phyloP scores from a whole-genome alignment of 2,329 filamentous ascomycete species.

The Zymoseptoria tritici region DNA sequence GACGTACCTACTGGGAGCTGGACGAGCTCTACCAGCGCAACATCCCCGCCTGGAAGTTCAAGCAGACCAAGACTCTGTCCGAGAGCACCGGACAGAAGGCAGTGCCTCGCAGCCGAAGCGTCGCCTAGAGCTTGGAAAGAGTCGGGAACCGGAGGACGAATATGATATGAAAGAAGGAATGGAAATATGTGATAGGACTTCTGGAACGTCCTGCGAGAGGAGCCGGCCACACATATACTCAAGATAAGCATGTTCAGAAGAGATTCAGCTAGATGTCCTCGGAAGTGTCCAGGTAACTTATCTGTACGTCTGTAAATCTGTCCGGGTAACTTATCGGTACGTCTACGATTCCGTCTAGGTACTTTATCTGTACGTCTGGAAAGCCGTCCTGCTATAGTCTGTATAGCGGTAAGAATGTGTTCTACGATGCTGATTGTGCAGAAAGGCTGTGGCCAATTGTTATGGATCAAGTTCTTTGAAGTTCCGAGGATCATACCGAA shows the following conservation, averaged over 20 bases:
- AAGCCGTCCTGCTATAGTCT: too few relatives aligned
- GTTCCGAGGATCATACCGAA: too few relatives aligned
- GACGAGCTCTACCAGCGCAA: constrained; percentile 16
- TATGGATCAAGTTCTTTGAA: too few relatives aligned
- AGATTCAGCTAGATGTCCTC: too few relatives aligned
- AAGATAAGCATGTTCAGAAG: background rate
- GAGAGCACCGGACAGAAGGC: constrained; percentile 3
- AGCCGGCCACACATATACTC: background rate
- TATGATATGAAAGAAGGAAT: background rate
- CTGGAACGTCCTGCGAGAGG: background rate
- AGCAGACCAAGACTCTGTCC: constrained; percentile 5
- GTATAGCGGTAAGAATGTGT: too few relatives aligned
- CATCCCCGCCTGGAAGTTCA: constrained; percentile 17
- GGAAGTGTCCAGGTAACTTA: too few relatives aligned
- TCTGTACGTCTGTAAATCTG: background rate
- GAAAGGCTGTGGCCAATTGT: too few relatives aligned
- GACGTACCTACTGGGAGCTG: constrained; percentile 16
- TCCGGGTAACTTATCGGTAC: too few relatives aligned
- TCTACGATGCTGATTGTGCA: too few relatives aligned
- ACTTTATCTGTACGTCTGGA: too few relatives aligned
- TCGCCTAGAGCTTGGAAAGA: background rate
- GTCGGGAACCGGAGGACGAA: background rate
- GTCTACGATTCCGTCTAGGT: too few relatives aligned
- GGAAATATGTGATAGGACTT: background rate
- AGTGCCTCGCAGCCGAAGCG: background rate